Base-by-base conservation (phyloP, 2,329 filamentous ascomycete genomes). In the Tolypocladium paradoxum region DNA sequence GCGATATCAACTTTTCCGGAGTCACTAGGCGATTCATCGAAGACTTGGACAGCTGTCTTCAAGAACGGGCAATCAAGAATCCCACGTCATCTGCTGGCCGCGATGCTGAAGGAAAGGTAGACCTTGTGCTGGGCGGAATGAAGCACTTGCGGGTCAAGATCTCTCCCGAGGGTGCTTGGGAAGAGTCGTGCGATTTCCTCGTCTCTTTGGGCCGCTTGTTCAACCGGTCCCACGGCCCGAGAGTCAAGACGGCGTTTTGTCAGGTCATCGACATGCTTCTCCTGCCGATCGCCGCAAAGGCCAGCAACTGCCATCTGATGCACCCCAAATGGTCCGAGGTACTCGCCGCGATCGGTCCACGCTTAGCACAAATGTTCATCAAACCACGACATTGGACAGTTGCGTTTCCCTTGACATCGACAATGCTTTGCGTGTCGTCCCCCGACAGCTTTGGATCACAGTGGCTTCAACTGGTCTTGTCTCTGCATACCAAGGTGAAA, bases 321-420 rank as follows among this genome's bases (percentile, higher is more conserved):
- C 79, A 87, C 58, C 83, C 87, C 0, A 92, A 85, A 67, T 99
- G 93, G 93, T 85, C 83, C 58, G 84, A 93, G 56, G 90, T 96
- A 6, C 74, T 97, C 51, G 82, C 87, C 53, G 80, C 85, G 24
- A 81, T 96, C 57, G 85, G 88, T 51, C 84, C 88, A 38, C 83
- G 90, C 53, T 75, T 97, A 51, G 81, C 83, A 14, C 87, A 92
- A 61, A 88, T 99, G 79, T 84, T 96, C 55, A 79, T 84, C 51
- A 99, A 99, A 68, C 90, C 91, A 36, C 87, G 91, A 46, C 90
- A 99, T 68, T 99, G 93, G 95, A 74, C 80, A 18, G 84, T 88
- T 57, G 87, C 91, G 0, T 97, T 96, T 61, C 91, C 93, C 6
- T 74, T 97, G 49, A 90, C 92, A 55, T 87, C 88, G 7, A 86